A percentile compares a stretch with the other conserved stretches of the same genome.
These are phyloP conservation scores for Oryza meyeriana DNA, from an alignment of 176 grass and related monocot species.

Conservation along the genomic window DNA sequence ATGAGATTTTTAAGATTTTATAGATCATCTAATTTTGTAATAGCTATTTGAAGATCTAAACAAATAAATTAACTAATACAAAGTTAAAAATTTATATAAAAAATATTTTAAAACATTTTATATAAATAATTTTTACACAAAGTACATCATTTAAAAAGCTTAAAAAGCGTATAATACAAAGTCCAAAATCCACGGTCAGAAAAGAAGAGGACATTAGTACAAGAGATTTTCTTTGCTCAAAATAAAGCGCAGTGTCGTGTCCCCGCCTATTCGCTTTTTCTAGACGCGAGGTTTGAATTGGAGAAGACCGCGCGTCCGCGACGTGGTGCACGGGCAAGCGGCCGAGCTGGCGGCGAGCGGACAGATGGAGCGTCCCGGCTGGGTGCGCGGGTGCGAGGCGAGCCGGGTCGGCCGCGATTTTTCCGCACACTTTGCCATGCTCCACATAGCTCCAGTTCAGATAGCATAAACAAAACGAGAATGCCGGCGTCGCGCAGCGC, in stretches of 20 bases:
- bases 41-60: too few relatives aligned
- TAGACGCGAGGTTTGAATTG: background rate
- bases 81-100: too few relatives aligned
- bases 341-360: background rate
- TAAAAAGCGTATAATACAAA: too few relatives aligned
- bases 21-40: too few relatives aligned
- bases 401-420: background rate
- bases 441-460: too few relatives aligned
- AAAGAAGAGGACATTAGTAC: too few relatives aligned
- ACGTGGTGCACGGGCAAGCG: background rate
- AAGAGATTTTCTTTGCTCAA: background rate
- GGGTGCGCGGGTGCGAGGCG: background rate
- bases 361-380: background rate
- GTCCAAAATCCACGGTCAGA: too few relatives aligned
- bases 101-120: too few relatives aligned
- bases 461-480: slow-evolving; percentile 13
- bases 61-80: too few relatives aligned
- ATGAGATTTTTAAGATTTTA: too few relatives aligned
- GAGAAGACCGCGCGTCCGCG: background rate
- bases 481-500: background rate
- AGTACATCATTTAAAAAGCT: too few relatives aligned
- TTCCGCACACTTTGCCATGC: background rate
- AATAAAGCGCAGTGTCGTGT: background rate
- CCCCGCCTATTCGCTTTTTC: background rate
- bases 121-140: too few relatives aligned